Base-by-base conservation (phyloP, 139 green algal genomes). In the Diplosphaera chodatii region DNA sequence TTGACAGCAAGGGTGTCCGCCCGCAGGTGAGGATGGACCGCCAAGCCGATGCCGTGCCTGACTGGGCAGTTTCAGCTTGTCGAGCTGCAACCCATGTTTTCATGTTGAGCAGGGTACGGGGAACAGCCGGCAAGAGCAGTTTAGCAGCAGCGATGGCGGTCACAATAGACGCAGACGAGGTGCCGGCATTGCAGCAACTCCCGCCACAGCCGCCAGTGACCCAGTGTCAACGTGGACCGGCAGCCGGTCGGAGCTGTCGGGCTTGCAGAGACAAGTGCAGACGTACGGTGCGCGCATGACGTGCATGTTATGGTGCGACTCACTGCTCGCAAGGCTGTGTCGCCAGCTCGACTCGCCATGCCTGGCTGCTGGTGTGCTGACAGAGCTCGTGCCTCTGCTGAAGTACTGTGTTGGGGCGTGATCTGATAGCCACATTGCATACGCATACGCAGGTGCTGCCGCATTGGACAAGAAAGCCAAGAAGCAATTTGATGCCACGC, bases 381-480 rank as follows among this genome's bases (percentile, higher is more conserved):
- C n/a, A n/a, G n/a, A n/a, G n/a, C n/a, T n/a, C n/a, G n/a, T n/a
- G n/a, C n/a, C n/a, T n/a, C n/a, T n/a, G n/a, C n/a, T n/a, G n/a
- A n/a, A n/a, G n/a, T n/a, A n/a, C n/a, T n/a, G n/a, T n/a, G n/a
- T n/a, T n/a, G n/a, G n/a, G n/a, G n/a, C n/a, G n/a, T n/a, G n/a
- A n/a, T n/a, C n/a, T n/a, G n/a, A n/a, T n/a, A n/a, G n/a, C n/a
- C n/a, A n/a, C n/a, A n/a, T n/a, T n/a, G n/a, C n/a, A n/a, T n/a
- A n/a, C n/a, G n/a, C n/a, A n/a, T n/a, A n/a, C 15, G n/a, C 23
- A 65, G 59, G 59, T 32, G 59, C 59, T 20, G n/a, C 59, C 25
- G 59, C 59, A 15, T n/a, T 65, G 59, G 59, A 65, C 59, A 65
- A 65, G 59, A 65, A 65, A n/a, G 6, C 5, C n/a, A 31, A 32